These are phyloP conservation scores for Hypoxylon sp. DNA, from an alignment of 2,329 filamentous ascomycete genomes.

Conservation along the genomic window DNA sequence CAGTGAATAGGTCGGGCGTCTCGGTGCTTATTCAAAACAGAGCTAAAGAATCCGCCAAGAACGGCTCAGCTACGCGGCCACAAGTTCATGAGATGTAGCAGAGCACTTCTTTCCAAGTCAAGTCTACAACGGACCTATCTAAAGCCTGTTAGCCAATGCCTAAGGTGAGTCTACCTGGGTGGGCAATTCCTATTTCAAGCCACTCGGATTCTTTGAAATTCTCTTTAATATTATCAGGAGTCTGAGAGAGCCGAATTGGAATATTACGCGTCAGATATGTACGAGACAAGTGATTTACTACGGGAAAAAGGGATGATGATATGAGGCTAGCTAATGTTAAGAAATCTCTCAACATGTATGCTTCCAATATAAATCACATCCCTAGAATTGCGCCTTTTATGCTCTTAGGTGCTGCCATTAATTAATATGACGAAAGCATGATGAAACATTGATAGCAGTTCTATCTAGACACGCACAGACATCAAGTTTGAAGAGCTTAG, in stretches of 20 bases:
- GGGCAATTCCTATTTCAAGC: neutral
- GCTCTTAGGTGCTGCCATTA: neutral
- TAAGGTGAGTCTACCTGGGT: neutral
- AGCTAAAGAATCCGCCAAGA: neutral
- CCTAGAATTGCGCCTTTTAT: neutral
- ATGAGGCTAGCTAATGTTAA: neutral
- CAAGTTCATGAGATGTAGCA: neutral
- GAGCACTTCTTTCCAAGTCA: neutral
- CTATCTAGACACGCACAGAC: neutral
- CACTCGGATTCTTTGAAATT: neutral
- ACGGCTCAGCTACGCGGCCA: neutral
- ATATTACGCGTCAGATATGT: neutral
- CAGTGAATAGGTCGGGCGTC: neutral
- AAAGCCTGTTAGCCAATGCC: neutral
- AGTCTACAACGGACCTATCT: neutral
- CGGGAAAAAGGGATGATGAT: neutral
- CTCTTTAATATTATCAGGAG: neutral
- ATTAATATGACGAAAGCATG: neutral
- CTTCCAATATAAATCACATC: constrained; percentile 2
- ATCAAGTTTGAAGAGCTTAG: neutral
- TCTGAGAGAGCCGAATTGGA: neutral
- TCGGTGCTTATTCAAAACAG: neutral
- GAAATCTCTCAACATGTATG: neutral
- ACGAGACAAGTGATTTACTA: neutral
- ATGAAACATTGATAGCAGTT: neutral